A percentile compares a stretch with the other conserved stretches of the same genome.
Evolutionary conservation across 352 stramenopile species (phyloP).

Genomic region (Globisporangium paroecandrum): DNA sequence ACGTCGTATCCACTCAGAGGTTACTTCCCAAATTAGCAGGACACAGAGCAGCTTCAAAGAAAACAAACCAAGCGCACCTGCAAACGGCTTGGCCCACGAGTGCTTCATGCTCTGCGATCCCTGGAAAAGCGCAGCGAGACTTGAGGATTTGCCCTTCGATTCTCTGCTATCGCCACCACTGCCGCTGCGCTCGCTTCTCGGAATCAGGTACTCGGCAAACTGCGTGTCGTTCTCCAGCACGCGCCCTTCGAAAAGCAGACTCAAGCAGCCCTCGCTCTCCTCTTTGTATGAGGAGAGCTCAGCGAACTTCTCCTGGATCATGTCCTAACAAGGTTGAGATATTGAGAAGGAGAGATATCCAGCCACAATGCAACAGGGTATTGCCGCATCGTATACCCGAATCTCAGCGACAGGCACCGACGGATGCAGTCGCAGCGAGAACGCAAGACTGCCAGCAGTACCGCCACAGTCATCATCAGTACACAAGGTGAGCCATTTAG

Average conservation of each 20-base stretch:
- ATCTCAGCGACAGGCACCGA: conserved; percentile 46
- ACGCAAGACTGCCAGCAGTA: conserved; percentile 22
- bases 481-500: not conserved
- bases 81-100: conserved; percentile 48
- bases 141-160: not conserved
- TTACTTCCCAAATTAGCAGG: not conserved
- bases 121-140: not conserved
- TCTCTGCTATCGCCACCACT: not conserved
- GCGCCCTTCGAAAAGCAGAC: conserved; percentile 40
- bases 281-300: conserved; percentile 36
- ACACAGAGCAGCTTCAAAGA: not conserved
- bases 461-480: not conserved
- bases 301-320: conserved; percentile 46
- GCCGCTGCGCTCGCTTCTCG: not conserved
- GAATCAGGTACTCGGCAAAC: conserved; percentile 38
- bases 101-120: not conserved
- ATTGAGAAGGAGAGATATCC: no score
- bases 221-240: conserved; percentile 37
- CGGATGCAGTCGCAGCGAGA: conserved; percentile 38
- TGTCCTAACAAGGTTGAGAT: conserved; percentile 17
- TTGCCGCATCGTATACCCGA: conserved; percentile 22
- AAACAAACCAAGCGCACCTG: conserved; percentile 21
- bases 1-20: not conserved
- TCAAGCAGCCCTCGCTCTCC: conserved; percentile 34
- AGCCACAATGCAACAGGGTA: no score